Base-by-base conservation (phyloP, 2,329 filamentous ascomycete species). In the Domatiomyces catenatus region DNA sequence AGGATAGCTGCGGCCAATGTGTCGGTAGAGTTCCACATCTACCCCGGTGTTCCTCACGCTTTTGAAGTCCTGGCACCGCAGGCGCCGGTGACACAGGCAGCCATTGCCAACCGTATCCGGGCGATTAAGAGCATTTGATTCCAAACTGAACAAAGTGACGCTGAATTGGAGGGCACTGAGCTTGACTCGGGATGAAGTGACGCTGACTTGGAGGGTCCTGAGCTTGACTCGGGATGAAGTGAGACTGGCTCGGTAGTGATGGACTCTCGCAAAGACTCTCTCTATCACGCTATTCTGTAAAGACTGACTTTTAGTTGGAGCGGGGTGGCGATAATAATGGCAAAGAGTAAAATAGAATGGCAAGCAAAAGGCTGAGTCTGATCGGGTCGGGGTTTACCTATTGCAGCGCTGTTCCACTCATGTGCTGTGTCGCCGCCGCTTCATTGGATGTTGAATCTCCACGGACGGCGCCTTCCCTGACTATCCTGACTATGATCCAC, bases 1-100 rank as follows among this genome's bases (percentile, higher is more conserved):
- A 64, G 60, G 49, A 56, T 74, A 42, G 67, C 66, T 53, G 62
- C 60, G n/a, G 65, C 64, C 10, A 68, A 70, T 22, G 67, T 70
- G 12, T 59, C 62, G 28, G 61, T 64, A 4, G 69, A 74, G 56
- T 56, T 72, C 44, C 70, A 73, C 57, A 60, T 74, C 8, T 69
- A 69, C 59, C 66, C 67, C 0, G 67, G 69, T 1, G 59, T 67
- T 17, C 67, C 63, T 39, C 69, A 73, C 60, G 63, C 59, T 4
- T 71, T 69, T 52, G 68, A 72, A 49, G 45, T 56, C n/a, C 54
- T 56, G 56, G 58, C 55, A 17, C 59, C 58, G n/a, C 20, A 52
- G 12, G 22, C 36, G 2, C 55, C 49, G 32, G 47, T 55, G 7
- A 50, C 51, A 5, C 49, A 58, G 50, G 47, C 52, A 47, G 54